Conservation (phyloP, 495 filamentous ascomycete genomes). For the Penicillium crystallinum region DNA sequence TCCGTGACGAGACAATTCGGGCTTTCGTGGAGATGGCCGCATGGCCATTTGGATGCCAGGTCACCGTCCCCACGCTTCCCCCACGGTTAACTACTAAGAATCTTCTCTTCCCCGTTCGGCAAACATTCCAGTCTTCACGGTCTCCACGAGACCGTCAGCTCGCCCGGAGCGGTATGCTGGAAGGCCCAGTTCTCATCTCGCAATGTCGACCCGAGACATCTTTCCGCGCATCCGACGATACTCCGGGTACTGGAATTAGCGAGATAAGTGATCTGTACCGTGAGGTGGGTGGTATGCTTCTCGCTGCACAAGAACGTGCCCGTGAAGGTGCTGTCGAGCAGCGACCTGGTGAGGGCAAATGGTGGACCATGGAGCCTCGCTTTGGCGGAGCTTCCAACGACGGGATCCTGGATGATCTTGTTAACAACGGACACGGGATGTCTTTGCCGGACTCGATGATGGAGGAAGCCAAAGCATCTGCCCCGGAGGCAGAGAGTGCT, state of each 20-base stretch:
- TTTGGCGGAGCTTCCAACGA: conserved; percentile 73
- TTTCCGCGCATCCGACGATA: conserved; percentile 39
- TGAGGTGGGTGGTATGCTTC: conserved; percentile 67
- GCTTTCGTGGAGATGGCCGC: conserved; percentile 72
- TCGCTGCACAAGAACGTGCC: conserved; percentile 77
- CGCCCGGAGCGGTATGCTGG: conserved; percentile 67
- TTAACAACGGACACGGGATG: conserved; percentile 19
- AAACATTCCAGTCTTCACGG: conserved; percentile 58
- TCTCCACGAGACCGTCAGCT: conserved; percentile 60
- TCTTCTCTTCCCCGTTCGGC: conserved; percentile 47
- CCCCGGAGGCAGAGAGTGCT: conserved; percentile 18
- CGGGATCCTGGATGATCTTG: conserved; percentile 51
- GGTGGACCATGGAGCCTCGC: conserved; percentile 71
- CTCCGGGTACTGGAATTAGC: conserved; percentile 43
- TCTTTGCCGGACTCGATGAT: conserved; percentile 24
- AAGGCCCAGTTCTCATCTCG: conserved; percentile 63
- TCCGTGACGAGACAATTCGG: conserved; percentile 63
- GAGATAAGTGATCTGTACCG: conserved; percentile 64
- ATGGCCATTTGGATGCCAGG: conserved; percentile 75
- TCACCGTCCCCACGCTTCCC: conserved; percentile 54
- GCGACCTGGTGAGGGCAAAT: conserved; percentile 66
- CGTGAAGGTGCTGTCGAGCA: conserved; percentile 63
- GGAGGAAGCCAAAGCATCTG: conserved; percentile 19
- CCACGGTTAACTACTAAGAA: conserved; percentile 56
- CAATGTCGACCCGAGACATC: conserved; percentile 55